Conservation (phyloP, 1,139 yeast genomes). For the Arxiozyma slooffiae region DNA sequence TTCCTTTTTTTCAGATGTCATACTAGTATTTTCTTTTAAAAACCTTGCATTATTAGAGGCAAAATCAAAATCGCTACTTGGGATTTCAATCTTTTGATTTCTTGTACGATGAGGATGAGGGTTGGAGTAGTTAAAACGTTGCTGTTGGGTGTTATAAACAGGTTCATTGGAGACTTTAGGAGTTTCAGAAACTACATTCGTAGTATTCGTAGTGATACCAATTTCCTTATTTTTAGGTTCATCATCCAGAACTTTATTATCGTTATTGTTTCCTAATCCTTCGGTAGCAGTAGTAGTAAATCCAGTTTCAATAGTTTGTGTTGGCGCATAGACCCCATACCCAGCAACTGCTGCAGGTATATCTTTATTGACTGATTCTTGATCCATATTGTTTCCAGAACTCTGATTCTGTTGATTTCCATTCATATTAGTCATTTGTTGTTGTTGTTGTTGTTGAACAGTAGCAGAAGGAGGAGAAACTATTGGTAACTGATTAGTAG, state of each 20-base stretch:
- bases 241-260: neutral
- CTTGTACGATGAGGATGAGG: slow-evolving; percentile 3
- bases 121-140: slow-evolving; percentile 1
- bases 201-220: slow-evolving; percentile 7
- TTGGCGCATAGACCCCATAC: slow-evolving; percentile 31
- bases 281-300: neutral
- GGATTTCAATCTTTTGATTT: slow-evolving; percentile 24
- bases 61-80: slow-evolving; percentile 51
- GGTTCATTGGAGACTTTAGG: slow-evolving; percentile 5
- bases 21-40: slow-evolving; percentile 28
- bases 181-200: neutral
- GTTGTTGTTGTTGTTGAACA: slow-evolving; percentile 7
- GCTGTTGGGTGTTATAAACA: neutral
- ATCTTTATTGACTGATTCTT: slow-evolving; percentile 1
- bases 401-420: neutral
- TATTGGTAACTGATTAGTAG: neutral
- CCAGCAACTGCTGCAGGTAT: slow-evolving; percentile 31
- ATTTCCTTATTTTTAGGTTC: neutral
- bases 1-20: slow-evolving; percentile 4
- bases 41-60: slow-evolving; percentile 59
- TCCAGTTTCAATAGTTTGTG: slow-evolving; percentile 15
- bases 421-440: too few species aligned
- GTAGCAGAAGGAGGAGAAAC: slow-evolving; percentile 1
- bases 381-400: neutral
- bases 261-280: neutral